Evolutionary conservation across 345 rosid genomes (phyloP), one percentile per base, ranked within the genome.

Genomic region (Arabidopsis arenosa): DNA sequence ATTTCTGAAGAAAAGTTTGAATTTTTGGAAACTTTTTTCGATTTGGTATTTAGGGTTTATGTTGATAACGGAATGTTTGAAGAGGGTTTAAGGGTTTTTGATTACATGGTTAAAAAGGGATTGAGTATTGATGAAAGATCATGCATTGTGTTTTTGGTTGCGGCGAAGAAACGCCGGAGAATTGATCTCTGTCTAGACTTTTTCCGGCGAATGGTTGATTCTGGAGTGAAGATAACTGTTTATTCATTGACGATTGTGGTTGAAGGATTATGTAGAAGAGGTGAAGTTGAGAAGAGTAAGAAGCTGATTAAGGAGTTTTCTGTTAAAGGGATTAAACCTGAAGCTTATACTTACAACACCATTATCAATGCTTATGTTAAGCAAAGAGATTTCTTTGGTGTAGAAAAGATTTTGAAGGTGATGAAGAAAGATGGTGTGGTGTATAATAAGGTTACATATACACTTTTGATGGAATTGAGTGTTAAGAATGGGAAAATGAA

Each of bases 321-420:
- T 30, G 1, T 66, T 47, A 82, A 66, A 86, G 93, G 95, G 68
- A 72, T 90, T 53, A 85, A 75, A 76, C 86, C 91, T 5, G 89
- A 87, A 82, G 84, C 84, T 36, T 32, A 83, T 62, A 90, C 96
- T 33, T 94, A 89, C 74, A 90, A 92, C 79, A 85, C 95, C 10
- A 57, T 89, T 72, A 47, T 94, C 36, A 84, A 84, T 76, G 89
- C 86, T 11, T 94, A 83, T 59, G 72, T 83, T 17, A 90, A 85
- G 70, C 59, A 73, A 35, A 84, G 70, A 69, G 92, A 93, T 63
- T 75, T 63, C 51, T 82, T 26, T 37, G 85, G 87, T 45, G 84
- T 88, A 10, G 71, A 77, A 43, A 79, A 72, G 85, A 63, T 87
- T 47, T 70, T 90, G 88, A 90, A 76, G 52, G 75, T 62, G 78